These are phyloP conservation scores for Hordeum vulgare DNA, from an alignment of 176 grass and related monocot genomes.

Conservation along the genomic window MorexV3_pseudomolecules_assembly NC_058519.1:202112165-202112664, in stretches of 20 bases:
- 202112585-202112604: slow-evolving; percentile 94
- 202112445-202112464: slow-evolving; percentile 68
- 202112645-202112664: slow-evolving; percentile 96
- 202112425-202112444: not conserved
- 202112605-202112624: slow-evolving; percentile 98
- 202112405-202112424: not conserved
- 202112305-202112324: slow-evolving; percentile 41
- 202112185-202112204: too few species aligned
- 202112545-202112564: slow-evolving; percentile 95
- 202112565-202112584: slow-evolving; percentile 95
- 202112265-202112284: not conserved
- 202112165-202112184: too few species aligned
- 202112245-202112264: not conserved
- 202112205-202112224: not conserved
- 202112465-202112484: slow-evolving; percentile 98
- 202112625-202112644: slow-evolving; percentile 99
- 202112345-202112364: slow-evolving; percentile 85
- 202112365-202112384: slow-evolving; percentile 52
- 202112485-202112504: slow-evolving; percentile 80
- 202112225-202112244: not conserved
- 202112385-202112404: not conserved
- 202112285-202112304: slow-evolving; percentile 50
- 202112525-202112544: slow-evolving; percentile 93
- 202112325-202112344: slow-evolving; percentile 99
- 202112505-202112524: slow-evolving; percentile 95